Evolutionary conservation across 202 grass and related monocot genomes (phyloP), one percentile per base, ranked within the genome.

Genomic region (Eragrostis tef): DNA sequence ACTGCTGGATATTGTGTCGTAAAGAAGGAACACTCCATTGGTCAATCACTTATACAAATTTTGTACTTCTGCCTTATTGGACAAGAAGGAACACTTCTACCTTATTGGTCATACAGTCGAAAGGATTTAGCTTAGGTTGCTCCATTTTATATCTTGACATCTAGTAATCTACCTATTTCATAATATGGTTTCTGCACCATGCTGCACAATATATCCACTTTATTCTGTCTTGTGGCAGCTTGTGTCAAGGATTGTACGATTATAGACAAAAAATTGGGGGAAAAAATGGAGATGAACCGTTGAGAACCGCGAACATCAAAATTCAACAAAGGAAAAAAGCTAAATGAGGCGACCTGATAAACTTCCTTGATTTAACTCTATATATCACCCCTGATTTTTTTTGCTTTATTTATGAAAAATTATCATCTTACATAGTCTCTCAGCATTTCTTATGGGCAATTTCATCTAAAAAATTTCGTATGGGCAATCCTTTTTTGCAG

Each of bases 351-450:
- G 76, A 71, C 12, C 71, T 44, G 39, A 21, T 57, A 43, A 44
- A 71, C 9, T 15, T 7, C 22, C 48, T 21, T 78, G 47, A 77
- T 71, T 78, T 87, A 15, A 34, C 26, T 73, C 39, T 50, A 41
- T 56, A 48, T 65, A 34, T 27, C 7, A 64, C 46, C 22, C 13
- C 4, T 64, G 48, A 36, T 36, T 34, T 24, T 5, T 21, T 6
- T 69, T 60, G 75, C 27, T 75, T 49, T 69, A 51, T 39, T 39
- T 39, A 39, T 39, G 70, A 45, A 57, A 64, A 74, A 41, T 7
- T 26, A 2, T 26, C 5, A 48, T 49, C 16, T 11, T 26, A 71
- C 49, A 21, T 72, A 43, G 49, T 45, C 64, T 44, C 15, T 48
- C 22, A 15, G 11, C 65, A 16, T 68, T 80, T 70, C 0, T 58